phyloP scores from a whole-genome alignment of 139 green algal genomes.

The Micractinium sp. region DNA sequence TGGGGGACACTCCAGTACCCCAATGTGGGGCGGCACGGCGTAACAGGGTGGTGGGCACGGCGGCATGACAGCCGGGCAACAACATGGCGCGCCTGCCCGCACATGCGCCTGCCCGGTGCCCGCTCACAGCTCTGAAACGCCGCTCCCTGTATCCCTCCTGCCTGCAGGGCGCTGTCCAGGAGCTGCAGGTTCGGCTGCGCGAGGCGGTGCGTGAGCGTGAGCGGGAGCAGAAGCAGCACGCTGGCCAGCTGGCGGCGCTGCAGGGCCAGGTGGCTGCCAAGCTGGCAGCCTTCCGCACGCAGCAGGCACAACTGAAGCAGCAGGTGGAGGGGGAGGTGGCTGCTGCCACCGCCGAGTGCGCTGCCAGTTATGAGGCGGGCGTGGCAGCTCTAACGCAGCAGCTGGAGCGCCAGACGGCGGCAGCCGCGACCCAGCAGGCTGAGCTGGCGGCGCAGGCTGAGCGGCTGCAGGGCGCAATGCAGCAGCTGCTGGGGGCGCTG shows the following conservation, averaged over 20 bases:
- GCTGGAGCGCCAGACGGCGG: background rate
- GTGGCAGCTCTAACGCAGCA: background rate
- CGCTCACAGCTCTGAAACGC: too few relatives aligned
- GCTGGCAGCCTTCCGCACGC: background rate
- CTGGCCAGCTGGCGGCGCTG: background rate
- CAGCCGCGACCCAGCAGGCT: background rate
- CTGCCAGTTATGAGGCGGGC: background rate
- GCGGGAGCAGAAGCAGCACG: background rate
- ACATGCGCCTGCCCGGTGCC: too few relatives aligned
- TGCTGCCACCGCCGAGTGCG: background rate
- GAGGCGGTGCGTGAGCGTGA: constrained; percentile 9
- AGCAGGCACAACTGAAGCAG: background rate
- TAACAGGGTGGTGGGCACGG: too few relatives aligned
- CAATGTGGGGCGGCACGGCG: too few relatives aligned
- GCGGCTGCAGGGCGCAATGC: background rate
- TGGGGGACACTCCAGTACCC: too few relatives aligned
- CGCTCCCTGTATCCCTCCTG: too few relatives aligned
- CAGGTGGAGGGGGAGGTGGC: constrained; percentile 26
- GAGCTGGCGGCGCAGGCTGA: background rate
- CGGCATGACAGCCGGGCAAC: background rate
- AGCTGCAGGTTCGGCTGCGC: constrained; percentile 10
- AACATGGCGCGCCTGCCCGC: too few relatives aligned
- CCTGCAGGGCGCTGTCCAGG: constrained; percentile 10
- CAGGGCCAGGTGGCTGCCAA: background rate
- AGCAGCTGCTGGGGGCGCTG: background rate